Conservation (phyloP, 805 yeast genomes). For the Millerago galiae region DNA sequence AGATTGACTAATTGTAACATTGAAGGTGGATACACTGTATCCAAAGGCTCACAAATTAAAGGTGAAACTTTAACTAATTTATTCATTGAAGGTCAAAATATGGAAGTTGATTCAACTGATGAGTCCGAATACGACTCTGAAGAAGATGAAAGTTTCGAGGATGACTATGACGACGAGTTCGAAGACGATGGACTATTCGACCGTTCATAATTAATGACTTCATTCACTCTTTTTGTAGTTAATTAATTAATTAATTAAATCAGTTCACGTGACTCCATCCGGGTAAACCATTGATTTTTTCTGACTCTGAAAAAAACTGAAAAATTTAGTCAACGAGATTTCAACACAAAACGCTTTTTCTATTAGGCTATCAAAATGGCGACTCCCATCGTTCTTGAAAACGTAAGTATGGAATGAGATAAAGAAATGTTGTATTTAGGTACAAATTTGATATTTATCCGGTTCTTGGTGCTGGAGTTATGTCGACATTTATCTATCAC, state of each 20-base stretch:
- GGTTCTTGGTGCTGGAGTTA: too few species aligned
- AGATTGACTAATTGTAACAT: slow-evolving; percentile 77
- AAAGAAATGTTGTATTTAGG: too few species aligned
- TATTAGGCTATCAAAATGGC: slow-evolving; percentile 2
- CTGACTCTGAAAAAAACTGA: background rate
- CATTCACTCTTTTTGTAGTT: too few species aligned
- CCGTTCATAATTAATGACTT: slow-evolving; percentile 10
- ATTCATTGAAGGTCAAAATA: slow-evolving; percentile 21
- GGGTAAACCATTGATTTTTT: background rate
- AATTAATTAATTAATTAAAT: too few species aligned
- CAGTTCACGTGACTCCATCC: too few species aligned
- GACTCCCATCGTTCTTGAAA: slow-evolving; percentile 36
- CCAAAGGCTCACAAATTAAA: slow-evolving; percentile 43
- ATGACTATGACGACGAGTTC: slow-evolving; percentile 35
- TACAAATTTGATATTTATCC: too few species aligned
- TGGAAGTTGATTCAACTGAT: slow-evolving; percentile 15
- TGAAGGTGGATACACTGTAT: slow-evolving; percentile 71
- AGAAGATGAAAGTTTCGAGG: slow-evolving; percentile 31
- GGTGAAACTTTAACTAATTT: slow-evolving; percentile 49
- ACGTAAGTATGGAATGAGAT: slow-evolving; percentile 20
- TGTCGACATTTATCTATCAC: background rate
- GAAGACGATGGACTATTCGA: slow-evolving; percentile 64
- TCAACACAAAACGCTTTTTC: background rate
- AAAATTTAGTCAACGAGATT: background rate
- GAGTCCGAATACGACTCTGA: slow-evolving; percentile 23